Conservation (phyloP, 768 basidiomycete genomes). For the Mycena indigotica region DNA sequence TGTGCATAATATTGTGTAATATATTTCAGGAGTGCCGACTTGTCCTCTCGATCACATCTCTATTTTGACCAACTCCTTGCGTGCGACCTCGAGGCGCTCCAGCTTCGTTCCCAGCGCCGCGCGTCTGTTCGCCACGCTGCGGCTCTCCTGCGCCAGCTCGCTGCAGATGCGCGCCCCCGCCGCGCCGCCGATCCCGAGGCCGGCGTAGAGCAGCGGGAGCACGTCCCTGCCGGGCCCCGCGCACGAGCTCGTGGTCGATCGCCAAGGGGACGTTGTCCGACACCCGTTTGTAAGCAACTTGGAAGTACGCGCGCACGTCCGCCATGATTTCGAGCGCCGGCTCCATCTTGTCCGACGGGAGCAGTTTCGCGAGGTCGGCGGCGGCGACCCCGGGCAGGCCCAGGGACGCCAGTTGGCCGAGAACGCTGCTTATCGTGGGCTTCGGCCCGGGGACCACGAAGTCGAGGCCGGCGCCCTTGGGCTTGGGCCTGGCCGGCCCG, state of each 20-base stretch:
- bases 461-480: too few species aligned
- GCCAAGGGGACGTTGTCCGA: constrained; percentile 57
- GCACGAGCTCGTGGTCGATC: constrained; percentile 57
- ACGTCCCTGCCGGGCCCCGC: constrained; percentile 51
- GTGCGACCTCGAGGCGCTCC: constrained; percentile 50
- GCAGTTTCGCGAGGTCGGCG: constrained; percentile 50
- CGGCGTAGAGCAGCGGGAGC: constrained; percentile 45
- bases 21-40: too few species aligned
- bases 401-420: constrained; percentile 39
- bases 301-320: constrained; percentile 71
- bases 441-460: too few species aligned
- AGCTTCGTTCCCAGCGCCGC: constrained; percentile 52
- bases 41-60: too few species aligned
- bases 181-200: constrained; percentile 53
- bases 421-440: constrained; percentile 36
- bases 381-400: constrained; percentile 42
- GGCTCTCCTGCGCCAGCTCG: constrained; percentile 55
- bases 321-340: constrained; percentile 69
- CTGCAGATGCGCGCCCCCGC: constrained; percentile 52
- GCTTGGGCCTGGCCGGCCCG: too few species aligned
- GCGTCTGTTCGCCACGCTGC: constrained; percentile 43
- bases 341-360: constrained; percentile 54
- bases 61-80: constrained; percentile 38
- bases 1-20: too few species aligned
- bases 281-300: constrained; percentile 66